Base-by-base conservation (phyloP, 345 rosid species). In the Bretschneidera sinensis region DNA sequence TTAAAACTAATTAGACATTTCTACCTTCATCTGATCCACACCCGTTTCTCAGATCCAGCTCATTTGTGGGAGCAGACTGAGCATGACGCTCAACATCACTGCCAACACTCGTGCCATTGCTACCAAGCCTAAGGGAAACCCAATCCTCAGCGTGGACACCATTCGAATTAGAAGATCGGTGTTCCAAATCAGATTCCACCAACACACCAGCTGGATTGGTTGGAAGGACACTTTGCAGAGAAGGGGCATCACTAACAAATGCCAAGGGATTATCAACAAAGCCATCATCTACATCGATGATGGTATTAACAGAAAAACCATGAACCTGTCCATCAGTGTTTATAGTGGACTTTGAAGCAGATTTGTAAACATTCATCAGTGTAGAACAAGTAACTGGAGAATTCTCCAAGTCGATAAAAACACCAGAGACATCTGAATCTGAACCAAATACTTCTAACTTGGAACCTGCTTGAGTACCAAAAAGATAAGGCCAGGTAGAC, bases 401-500 rank as follows among this genome's bases (percentile, higher is more conserved):
- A 60, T 25, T 62, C 25, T 62, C 72, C 60, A 73, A 23, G 56
- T 60, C 54, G 39, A 55, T 48, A 48, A 66, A 61, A 56, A 64
- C 59, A 35, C 70, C 71, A 25, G 81, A 43, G 48, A 73, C 70
- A 62, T 70, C 74, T 3, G 72, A 33, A 43, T 55, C 73, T 9
- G 66, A 18, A 24, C 63, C 63, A 63, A 77, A 77, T 13, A 66
- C 19, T 67, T 69, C 73, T 35, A 73, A 70, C 18, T 67, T 67
- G 15, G 65, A 54, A 39, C 49, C 67, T 0, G 28, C 71, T 53
- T 54, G 67, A 20, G 19, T 51, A 20, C 54, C 57, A 31, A 65
- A 21, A 52, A 64, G 45, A 28, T 24, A 59, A 24, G 64, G 34
- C 78, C 78, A 77, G 48, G 33, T 54, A 23, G 77, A 48, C 33